Evolutionary conservation across 495 filamentous ascomycete genomes (phyloP), one percentile per base, ranked within the genome.

Genomic region (Daldinia concentrica): DNA sequence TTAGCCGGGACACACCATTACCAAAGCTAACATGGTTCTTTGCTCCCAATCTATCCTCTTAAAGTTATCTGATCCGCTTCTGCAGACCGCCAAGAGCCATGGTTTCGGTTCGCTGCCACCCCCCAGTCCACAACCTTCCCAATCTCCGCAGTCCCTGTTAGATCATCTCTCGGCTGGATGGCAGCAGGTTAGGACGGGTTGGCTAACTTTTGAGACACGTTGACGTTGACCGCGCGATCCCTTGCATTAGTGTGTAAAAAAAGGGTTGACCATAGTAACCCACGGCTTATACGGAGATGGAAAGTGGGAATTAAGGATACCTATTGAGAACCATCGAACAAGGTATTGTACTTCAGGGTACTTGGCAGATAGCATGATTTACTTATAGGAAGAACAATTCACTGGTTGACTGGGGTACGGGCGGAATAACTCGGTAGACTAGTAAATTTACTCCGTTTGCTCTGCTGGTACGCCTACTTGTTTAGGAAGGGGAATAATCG

Each of bases 1-100:
- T 24, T 69, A 70, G 50, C 66, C 65, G 54, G 59, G 27, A 36
- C 8, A 50, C 41, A 17, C 22, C n/a, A 26, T 24, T 65, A 24
- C 57, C 19, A 34, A 39, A 8, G 12, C 43, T 12, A 55, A 27
- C 32, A 54, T 58, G 51, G 58, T 22, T 22, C 50, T 54, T 15
- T 5, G 41, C 26, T 6, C 19, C 52, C 39, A 61, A 69, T 62
- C 59, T 30, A 76, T 77, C 76, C 76, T 65, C 76, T 72, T 79
- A 82, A 80, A 80, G 81, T 84, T 84, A 84, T 84, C 82, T 74
- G 82, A 84, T 84, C 82, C 82, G 82, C 74, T 66, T 30, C 37
- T 76, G 66, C 73, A 72, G 52, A 63, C 52, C 36, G 75, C 69
- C 69, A 77, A 75, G 75, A 68, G 27, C 41, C 52, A 62, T 22